Evolutionary conservation across 164 flowering plant genomes (phyloP).

Genomic region (Buxus sempervirens): DNA sequence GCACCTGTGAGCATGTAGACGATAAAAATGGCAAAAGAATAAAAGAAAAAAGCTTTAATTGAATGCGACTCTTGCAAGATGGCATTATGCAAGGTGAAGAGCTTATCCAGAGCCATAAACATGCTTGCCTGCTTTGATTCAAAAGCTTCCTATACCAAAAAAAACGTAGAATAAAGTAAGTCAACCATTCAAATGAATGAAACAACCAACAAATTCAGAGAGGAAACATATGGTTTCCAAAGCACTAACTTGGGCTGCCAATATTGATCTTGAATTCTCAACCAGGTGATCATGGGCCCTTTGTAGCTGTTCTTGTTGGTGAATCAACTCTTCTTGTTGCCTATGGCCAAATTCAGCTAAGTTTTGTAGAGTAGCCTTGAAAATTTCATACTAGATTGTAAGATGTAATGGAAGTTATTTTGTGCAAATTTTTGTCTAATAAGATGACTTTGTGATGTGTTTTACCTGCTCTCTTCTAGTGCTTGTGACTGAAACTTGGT

Average conservation of each 20-base stretch:
- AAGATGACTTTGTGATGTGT: background rate
- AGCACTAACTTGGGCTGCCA: slow-evolving; percentile 70
- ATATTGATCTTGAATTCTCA: slow-evolving; percentile 60
- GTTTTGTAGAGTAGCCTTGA: slow-evolving; percentile 49
- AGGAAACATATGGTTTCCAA: background rate
- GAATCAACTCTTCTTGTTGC: slow-evolving; percentile 72
- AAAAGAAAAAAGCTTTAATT: slow-evolving; percentile 56
- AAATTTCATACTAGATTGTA: background rate
- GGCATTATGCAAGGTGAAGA: slow-evolving; percentile 60
- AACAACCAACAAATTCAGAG: background rate
- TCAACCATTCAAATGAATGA: background rate
- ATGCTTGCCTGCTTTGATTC: slow-evolving; percentile 75
- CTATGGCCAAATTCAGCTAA: slow-evolving; percentile 57
- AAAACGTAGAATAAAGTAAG: background rate
- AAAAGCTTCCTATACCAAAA: slow-evolving; percentile 58
- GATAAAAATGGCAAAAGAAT: slow-evolving; percentile 39
- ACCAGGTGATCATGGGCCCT: slow-evolving; percentile 63
- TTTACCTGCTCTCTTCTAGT: slow-evolving; percentile 84
- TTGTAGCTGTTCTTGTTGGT: slow-evolving; percentile 62
- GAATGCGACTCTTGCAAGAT: slow-evolving; percentile 62
- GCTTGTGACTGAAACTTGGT: slow-evolving; percentile 63
- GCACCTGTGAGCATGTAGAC: slow-evolving; percentile 70
- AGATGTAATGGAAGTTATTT: background rate
- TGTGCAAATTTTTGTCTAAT: no score
- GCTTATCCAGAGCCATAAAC: slow-evolving; percentile 70